Evolutionary conservation across 257 asterid species (phyloP), one percentile per base, ranked within the genome.

Genomic region (Jacaranda mimosifolia): DNA sequence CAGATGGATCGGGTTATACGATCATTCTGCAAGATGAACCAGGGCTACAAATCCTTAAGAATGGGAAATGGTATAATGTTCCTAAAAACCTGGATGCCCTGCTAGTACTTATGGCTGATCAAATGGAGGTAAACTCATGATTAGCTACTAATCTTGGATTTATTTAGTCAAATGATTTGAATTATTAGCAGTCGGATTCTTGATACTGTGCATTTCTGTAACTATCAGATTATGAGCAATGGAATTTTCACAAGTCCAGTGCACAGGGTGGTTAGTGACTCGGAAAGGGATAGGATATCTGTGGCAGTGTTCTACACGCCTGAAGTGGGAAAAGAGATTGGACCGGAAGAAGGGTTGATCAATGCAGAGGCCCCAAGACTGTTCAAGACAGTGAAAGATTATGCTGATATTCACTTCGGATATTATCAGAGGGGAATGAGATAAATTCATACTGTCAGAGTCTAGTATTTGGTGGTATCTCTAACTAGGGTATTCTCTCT

Each of bases 61-160:
- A 87, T 72, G 87, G 56, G 3, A 82, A 84, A 75, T 87, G 94
- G 91, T 80, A 72, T 63, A 72, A 62, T 9, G 84, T 85, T 51
- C 85, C 89, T 1, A 80, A 86, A 21, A 67, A 62, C 26, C 85
- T 83, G 39, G 67, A 76, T 55, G 72, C 94, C 56, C 67, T 87
- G 53, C 75, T 85, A 18, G 81, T 89, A 68, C 81, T 89, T 46
- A 69, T 87, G 88, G 94, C 72, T 7, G 91, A 89, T 56, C 94
- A 87, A 67, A 86, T 88, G 90, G 82, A 86, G 86, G 92, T 83
- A 71, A 79, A 35, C 36, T 64, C 1, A 1, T 43, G 7, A n/a
- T 26, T 26, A 4, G 17, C 4, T 19, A 8, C 4, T 18, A 63
- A 32, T 32, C 45, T 63, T 63, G 18, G 35, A 48, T 48, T 13